Evolutionary conservation across 345 rosid species (phyloP), one percentile per base, ranked within the genome.

Genomic region (Citrus mangshanensis): DNA sequence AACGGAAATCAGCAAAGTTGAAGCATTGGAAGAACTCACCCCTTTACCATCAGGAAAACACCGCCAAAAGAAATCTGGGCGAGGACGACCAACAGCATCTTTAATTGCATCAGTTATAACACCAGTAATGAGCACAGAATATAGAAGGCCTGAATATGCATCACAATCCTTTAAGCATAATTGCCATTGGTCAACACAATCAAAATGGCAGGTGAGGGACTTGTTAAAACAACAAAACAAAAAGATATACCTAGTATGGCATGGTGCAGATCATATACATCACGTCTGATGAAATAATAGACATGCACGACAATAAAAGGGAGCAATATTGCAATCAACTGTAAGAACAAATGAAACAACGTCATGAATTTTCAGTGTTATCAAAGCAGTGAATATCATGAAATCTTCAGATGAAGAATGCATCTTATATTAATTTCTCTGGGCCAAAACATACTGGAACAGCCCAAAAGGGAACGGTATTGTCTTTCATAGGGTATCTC

Each of bases 41-140:
- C 89, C 93, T 86, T 81, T 88, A 18, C 97, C 99, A 86, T 95
- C 85, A 78, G 98, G 96, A 78, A 95, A 95, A 85, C 98, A 95
- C 73, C 96, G 97, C 98, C 99, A 95, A 80, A 92, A 93, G 85
- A 95, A 95, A 84, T 95, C 94, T 56, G 98, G 99, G 74, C 97
- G 95, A 81, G 98, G 98, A 56, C 97, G 87, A 74, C 99, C 99
- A 65, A 95, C 97, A 77, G 86, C 98, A 75, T 93, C 94, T 84
- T 95, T 95, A 32, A 95, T 91, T 63, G 98, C 90, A 82, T 95
- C 99, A 73, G 99, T 95, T 80, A 93, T 75, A 64, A 95, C 97
- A 70, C 78, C 98, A 21, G 97, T 91, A 28, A 93, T 85, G 51
- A 92, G 92, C 10, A 89, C 89, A 68, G 99, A 89, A 85, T 79